A percentile compares a stretch with the other conserved stretches of the same genome.
Conservation (phyloP, 2,329 filamentous ascomycete species). For the Phyllosticta citriasiana region DNA sequence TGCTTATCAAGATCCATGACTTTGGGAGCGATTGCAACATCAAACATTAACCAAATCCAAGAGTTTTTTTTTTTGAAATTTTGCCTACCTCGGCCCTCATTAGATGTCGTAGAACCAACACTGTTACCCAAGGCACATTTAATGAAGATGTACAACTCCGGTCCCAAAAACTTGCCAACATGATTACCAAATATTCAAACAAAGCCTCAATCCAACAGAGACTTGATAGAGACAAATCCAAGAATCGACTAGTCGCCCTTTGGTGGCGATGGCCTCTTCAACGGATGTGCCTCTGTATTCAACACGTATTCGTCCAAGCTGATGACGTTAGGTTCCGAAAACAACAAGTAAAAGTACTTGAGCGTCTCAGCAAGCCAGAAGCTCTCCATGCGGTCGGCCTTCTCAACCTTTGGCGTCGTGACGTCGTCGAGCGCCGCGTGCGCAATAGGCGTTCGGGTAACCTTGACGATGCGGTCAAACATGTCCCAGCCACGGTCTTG, state of each 20-base stretch:
- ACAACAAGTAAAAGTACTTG: slow-evolving; percentile 41
- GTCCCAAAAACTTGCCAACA: not conserved
- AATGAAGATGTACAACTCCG: not conserved
- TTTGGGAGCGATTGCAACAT: no score
- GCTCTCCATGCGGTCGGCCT: slow-evolving; percentile 37
- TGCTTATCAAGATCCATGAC: no score
- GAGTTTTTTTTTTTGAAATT: no score
- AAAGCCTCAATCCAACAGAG: not conserved
- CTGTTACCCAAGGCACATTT: not conserved
- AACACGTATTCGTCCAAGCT: slow-evolving; percentile 39
- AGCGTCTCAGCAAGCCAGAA: slow-evolving; percentile 42
- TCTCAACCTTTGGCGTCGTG: slow-evolving; percentile 24
- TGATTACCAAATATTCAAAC: not conserved
- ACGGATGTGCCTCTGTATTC: slow-evolving; percentile 19
- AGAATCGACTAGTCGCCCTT: not conserved
- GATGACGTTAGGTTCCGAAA: slow-evolving; percentile 32
- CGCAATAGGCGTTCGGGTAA: slow-evolving; percentile 34
- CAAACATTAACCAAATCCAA: no score
- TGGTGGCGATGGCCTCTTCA: slow-evolving; percentile 1
- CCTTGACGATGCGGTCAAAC: slow-evolving; percentile 35
- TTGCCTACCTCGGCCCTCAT: no score
- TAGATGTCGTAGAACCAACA: not conserved
- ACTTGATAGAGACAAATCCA: not conserved
- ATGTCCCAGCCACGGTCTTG: slow-evolving; percentile 40
- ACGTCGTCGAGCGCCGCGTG: slow-evolving; percentile 37